Evolutionary conservation across 441 rosid genomes (phyloP).

Genomic region (Sinapis alba): DNA sequence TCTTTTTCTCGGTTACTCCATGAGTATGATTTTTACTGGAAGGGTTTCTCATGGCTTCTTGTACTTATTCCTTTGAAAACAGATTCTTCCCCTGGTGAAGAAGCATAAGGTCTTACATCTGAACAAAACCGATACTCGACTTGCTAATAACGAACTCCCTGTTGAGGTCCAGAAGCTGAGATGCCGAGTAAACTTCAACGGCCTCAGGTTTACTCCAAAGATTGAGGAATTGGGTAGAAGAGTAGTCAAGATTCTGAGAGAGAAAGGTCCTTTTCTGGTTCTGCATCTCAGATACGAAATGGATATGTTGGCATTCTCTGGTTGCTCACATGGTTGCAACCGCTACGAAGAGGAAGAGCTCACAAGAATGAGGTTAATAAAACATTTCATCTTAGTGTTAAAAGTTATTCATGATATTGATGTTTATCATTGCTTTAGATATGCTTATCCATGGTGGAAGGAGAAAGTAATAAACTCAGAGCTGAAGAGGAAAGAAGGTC

Average conservation of each 20-base stretch:
- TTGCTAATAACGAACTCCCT: conserved; percentile 76
- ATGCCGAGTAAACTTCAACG: conserved; percentile 83
- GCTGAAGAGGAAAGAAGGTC: conserved; percentile 84
- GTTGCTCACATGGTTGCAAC: conserved; percentile 86
- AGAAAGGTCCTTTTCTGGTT: conserved; percentile 83
- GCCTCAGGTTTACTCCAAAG: conserved; percentile 83
- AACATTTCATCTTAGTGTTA: neutral
- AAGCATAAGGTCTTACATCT: conserved; percentile 83
- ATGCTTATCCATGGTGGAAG: conserved; percentile 98
- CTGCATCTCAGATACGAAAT: conserved; percentile 94
- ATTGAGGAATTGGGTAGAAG: conserved; percentile 87
- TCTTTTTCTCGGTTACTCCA: conserved; percentile 10
- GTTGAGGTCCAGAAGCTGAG: conserved; percentile 81
- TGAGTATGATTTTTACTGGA: neutral
- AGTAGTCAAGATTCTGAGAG: conserved; percentile 71
- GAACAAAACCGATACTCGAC: conserved; percentile 86
- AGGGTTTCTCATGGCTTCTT: conserved; percentile 22
- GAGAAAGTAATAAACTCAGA: conserved; percentile 90
- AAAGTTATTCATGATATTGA: neutral
- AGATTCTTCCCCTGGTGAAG: conserved; percentile 88
- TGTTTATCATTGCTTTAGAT: conserved; percentile 48
- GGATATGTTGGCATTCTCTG: conserved; percentile 98
- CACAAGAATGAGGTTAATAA: conserved; percentile 79
- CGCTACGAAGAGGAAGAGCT: conserved; percentile 80
- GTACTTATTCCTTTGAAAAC: conserved; percentile 25